Evolutionary conservation across 345 rosid species (phyloP).

Genomic region (Zanthoxylum bungeanum): DNA sequence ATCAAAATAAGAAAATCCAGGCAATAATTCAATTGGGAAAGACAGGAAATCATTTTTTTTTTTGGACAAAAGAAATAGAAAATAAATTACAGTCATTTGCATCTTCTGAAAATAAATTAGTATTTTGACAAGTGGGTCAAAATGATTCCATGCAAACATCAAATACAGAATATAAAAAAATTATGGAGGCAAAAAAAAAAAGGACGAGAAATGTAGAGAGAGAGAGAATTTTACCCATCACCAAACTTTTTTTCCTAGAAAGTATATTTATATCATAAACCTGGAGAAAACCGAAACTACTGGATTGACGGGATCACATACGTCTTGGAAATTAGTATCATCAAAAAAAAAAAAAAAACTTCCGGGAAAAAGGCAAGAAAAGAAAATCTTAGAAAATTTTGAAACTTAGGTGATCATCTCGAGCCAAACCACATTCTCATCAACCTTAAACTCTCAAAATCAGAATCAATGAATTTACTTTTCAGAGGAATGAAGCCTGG

Average conservation of each 20-base stretch:
- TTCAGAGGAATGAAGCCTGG: conserved; percentile 29
- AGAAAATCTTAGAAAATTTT: not conserved
- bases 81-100: conserved; percentile 17
- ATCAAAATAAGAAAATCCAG: not conserved
- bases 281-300: conserved; percentile 1
- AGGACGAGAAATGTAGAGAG: not conserved
- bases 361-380: too few relatives aligned
- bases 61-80: not conserved
- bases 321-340: too few relatives aligned
- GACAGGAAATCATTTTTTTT: conserved; percentile 3
- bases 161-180: not conserved
- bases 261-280: not conserved
- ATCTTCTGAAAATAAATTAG: conserved; percentile 20
- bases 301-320: conserved; percentile 42
- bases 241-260: not conserved
- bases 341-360: not conserved
- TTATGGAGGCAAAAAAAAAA: not conserved
- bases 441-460: conserved; percentile 29
- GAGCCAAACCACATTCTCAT: conserved; percentile 60
- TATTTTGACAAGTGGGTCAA: conserved; percentile 19
- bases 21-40: not conserved
- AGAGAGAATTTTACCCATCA: not conserved
- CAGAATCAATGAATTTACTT: conserved; percentile 6
- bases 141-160: conserved; percentile 24
- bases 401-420: conserved; percentile 37